Evolutionary conservation across 169 alveolate species (phyloP).

Genomic region (Eimeria sp.): DNA sequence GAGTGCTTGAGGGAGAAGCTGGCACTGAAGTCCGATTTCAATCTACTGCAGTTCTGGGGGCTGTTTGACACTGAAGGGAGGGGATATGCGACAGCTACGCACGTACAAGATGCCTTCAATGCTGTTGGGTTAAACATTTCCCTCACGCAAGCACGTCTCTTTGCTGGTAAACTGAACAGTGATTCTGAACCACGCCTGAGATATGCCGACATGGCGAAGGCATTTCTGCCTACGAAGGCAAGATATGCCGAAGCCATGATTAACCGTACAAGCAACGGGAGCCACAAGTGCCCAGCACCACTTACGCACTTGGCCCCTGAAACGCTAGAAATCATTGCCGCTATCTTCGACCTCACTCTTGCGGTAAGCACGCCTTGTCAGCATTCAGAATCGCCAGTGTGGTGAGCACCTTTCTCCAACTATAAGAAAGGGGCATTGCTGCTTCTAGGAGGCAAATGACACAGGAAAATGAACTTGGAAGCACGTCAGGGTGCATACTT

Average conservation of each 20-base stretch:
- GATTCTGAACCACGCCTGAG: constrained; percentile 77
- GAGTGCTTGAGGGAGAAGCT: constrained; percentile 75
- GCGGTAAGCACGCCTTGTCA: constrained; percentile 67
- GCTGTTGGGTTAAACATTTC: constrained; percentile 69
- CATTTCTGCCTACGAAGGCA: constrained; percentile 76
- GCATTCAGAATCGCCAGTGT: neutral
- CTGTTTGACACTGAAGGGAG: constrained; percentile 80
- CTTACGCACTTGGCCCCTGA: constrained; percentile 79
- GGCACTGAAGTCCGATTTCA: constrained; percentile 80
- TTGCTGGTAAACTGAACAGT: constrained; percentile 77
- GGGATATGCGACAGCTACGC: constrained; percentile 81
- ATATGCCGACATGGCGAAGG: constrained; percentile 82
- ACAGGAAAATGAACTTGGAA: neutral
- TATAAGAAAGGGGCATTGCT: neutral
- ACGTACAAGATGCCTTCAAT: constrained; percentile 74
- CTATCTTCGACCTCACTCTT: constrained; percentile 75
- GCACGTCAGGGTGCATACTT: neutral
- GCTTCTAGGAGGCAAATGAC: neutral
- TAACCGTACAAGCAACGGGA: constrained; percentile 81
- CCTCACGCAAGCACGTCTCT: constrained; percentile 76
- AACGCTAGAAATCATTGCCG: constrained; percentile 80
- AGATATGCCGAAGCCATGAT: constrained; percentile 82
- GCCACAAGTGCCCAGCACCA: constrained; percentile 80
- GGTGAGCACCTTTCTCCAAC: neutral
- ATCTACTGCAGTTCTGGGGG: constrained; percentile 81